Base-by-base conservation (phyloP, 257 asterid genomes). In the Handroanthus guayacan region DNA sequence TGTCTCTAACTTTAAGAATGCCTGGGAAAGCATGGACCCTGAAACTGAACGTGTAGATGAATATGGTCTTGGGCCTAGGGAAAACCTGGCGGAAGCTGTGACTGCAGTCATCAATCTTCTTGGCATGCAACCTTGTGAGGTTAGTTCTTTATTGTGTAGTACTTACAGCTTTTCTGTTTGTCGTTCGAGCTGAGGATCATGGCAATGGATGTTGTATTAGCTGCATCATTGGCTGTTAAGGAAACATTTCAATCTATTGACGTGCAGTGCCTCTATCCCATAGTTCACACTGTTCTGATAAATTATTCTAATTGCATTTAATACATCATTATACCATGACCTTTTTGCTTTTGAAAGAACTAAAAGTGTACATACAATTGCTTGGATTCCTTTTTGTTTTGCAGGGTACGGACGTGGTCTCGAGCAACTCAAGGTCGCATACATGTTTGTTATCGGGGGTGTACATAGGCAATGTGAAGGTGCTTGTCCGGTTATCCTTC, bases 121-220 rank as follows among this genome's bases (percentile, higher is more conserved):
- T 50, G 99, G 98, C 86, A 71, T 96, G 96, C 99, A 93, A 80
- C 97, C 99, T 67, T 96, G 98, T 70, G 99, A 96, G 98, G 99
- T 96, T 37, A 71, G 96, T 82, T 34, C 72, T 76, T 78, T 56
- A 3, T 16, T 41, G 13, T 38, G 34, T 64, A 9, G 36, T 52
- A 48, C 14, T 64, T 13, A 25, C 31, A 41, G 41, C 39, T 4
- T 39, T 4, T 16, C 16, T 7, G 6, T 61, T n/a, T 60, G 25
- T 68, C 43, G 5, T 57, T 56, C 39, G 25, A 67, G 34, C 47
- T 37, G 74, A 38, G 31, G 31, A 25, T 25, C 31, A 25, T 25
- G 31, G 31, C 31, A 62, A 63, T 39, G 41, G 67, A 18, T 25
- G 9, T 55, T 7, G 6, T 68, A 50, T 50, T 4, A 1, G 31